Base-by-base conservation (phyloP, 2,329 filamentous ascomycete genomes). In the Monosporascus sp. region DNA sequence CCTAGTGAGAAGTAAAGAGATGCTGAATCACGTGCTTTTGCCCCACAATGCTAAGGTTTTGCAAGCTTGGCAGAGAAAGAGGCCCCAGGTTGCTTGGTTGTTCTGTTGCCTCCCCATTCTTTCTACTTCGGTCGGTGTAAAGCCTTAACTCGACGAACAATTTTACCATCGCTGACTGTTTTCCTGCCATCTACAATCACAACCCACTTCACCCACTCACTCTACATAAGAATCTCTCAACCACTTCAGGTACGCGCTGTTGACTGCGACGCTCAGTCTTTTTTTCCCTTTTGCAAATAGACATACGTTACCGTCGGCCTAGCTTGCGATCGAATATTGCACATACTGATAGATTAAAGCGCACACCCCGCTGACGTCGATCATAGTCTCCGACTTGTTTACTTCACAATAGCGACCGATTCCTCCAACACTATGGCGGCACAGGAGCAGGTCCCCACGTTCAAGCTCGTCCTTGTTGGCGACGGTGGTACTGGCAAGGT, bases 401-500 rank as follows among this genome's bases (percentile, higher is more conserved):
- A 75, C 72, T 70, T 71, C 68, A 58, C 56, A 51, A 55, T 46
- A 22, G 15, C 55, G 65, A 62, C 65, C 62, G 59, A 61, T 65
- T 63, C 64, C 61, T 68, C 55, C 38, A 66, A 74, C 67, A 76
- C 56, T 68, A 95, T 94, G 89, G 83, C 88, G 76, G 65, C 73
- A 72, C 68, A 73, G 20, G 22, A 46, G 61, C 63, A 63, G 58
- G 69, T 79, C 63, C 90, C 93, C 64, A 96, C 90, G 75, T 99
- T 99, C 88, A 99, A 99, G 90, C 90, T 99, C 70, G 94, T 99
- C 75, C 90, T 99, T 78, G 94, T 99, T 71, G 94, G 94, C 75
- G 94, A 99, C 74, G 94, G 94, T 78, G 94, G 94, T 84, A 99
- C 94, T 70, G 94, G 94, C 80, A 99, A 99, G 92, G 94, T 95